Percentiles rank a stretch among this genome's conserved stretches.
phyloP scores from a whole-genome alignment of 441 rosid species.

The Adansonia rubrostipa region DNA sequence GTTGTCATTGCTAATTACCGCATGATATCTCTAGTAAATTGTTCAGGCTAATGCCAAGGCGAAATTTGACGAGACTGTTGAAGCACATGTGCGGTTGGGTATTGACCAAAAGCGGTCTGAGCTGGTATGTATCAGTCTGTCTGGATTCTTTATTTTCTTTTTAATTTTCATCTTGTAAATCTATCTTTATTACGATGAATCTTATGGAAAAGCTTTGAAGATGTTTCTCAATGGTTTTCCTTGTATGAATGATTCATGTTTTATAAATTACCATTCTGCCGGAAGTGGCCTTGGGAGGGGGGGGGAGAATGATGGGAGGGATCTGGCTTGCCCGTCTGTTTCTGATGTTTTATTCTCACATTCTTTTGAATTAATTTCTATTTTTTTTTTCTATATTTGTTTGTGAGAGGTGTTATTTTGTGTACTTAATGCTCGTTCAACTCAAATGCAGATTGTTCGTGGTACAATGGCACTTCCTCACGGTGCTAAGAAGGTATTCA shows the following conservation, averaged over 20 bases:
- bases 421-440: constrained; percentile 16
- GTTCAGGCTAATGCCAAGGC: constrained; percentile 73
- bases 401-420: not conserved
- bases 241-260: not conserved
- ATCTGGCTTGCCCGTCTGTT: not conserved
- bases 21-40: constrained; percentile 34
- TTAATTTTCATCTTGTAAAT: constrained; percentile 5
- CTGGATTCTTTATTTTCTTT: constrained; percentile 8
- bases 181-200: not conserved
- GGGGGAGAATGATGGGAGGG: not conserved
- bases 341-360: not conserved
- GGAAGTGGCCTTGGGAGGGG: no score
- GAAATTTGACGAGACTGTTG: constrained; percentile 85
- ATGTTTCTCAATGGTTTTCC: not conserved
- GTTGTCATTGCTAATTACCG: constrained; percentile 14
- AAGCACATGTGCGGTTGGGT: constrained; percentile 87
- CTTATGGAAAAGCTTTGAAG: not conserved
- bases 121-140: constrained; percentile 51
- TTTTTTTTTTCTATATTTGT: not conserved
- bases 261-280: not conserved
- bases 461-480: constrained; percentile 88
- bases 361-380: not conserved
- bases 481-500: constrained; percentile 76
- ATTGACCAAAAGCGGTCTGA: constrained; percentile 79
- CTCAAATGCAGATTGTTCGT: constrained; percentile 79